phyloP scores from a whole-genome alignment of 495 filamentous ascomycete genomes.

The Neurospora sp. region DNA sequence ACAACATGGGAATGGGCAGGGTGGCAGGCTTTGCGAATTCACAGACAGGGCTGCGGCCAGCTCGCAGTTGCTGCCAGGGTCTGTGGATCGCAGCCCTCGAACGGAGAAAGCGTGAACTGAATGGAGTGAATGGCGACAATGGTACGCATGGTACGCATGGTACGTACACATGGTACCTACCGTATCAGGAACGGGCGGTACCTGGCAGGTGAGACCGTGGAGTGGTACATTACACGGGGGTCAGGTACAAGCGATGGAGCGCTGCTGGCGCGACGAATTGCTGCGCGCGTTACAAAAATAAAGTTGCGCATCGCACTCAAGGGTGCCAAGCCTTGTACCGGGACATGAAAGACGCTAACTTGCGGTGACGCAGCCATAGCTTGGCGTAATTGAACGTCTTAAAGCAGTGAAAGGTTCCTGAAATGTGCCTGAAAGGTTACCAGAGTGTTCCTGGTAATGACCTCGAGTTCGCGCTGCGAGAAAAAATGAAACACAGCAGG shows the following conservation, averaged over 20 bases:
- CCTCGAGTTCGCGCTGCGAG: conserved; percentile 17
- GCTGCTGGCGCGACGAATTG: background rate
- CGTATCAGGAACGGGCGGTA: conserved; percentile 9
- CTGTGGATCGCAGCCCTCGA: conserved; percentile 11
- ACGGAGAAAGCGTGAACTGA: background rate
- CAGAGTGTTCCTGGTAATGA: conserved; percentile 6
- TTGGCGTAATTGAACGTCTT: conserved; percentile 20
- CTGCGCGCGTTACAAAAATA: conserved; percentile 4
- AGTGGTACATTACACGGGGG: conserved; percentile 11
- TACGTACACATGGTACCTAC: background rate
- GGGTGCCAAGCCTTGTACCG: conserved; percentile 10
- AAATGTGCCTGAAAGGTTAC: conserved; percentile 2
- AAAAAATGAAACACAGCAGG: conserved; percentile 24
- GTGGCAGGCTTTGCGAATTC: conserved; percentile 12
- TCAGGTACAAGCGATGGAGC: conserved; percentile 8
- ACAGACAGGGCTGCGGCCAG: conserved; percentile 23
- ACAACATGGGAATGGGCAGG: conserved; percentile 12
- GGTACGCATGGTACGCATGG: background rate
- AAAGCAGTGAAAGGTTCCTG: conserved; percentile 1
- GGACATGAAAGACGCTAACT: conserved; percentile 12
- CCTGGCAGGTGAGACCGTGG: conserved; percentile 8
- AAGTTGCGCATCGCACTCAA: conserved; percentile 5
- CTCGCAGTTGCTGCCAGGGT: conserved; percentile 8
- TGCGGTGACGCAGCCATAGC: conserved; percentile 30
- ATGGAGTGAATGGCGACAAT: background rate